Base-by-base conservation (phyloP, 163 green algal species). In the Scenedesmus sp. region DNA sequence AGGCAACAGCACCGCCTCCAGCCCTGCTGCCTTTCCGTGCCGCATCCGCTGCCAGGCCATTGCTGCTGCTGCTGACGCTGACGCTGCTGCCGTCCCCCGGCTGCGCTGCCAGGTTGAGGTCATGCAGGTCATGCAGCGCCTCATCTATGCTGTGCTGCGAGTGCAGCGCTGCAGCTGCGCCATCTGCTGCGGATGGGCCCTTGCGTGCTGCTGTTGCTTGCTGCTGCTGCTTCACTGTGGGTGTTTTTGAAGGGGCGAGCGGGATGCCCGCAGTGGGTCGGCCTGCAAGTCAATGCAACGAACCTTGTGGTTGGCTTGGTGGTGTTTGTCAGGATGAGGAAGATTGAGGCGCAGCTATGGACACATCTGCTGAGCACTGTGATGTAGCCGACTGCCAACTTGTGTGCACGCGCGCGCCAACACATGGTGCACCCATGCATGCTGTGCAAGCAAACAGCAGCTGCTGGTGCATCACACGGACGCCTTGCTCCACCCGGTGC, bases 171-270 rank as follows among this genome's bases (percentile, higher is more conserved):
- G 34, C 57, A 46, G 26, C 3, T 12, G 18, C 20, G 4, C 54
- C 64, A 81, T 82, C 89, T 86, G 20, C 34, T 56, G 88, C 79
- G 73, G 88, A 23, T 16, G 73, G 4, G 20, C 20, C 8, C 46
- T 88, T 62, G 13, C 55, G 77, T 67, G 15, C 26, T 23, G 52
- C 76, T 88, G 59, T 70, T 85, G 85, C 79, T 79, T 93, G 62
- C 88, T 88, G 88, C 88, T 84, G 81, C 88, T 88, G 81, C 90
- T 88, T 89, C 16, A 91, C 90, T 15, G 90, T 93, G 46, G 91
- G 91, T 3, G 91, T 93, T 15, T 81, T 86, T 5, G 86, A 92
- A 4, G 91, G 91, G n/a, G 91, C 86, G 2, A 93, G 86, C 10
- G 79, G n/a, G 4, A 93, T 81, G 52, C 87, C 91, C 59, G 79